Percentiles rank a stretch among this genome's conserved stretches.
These are phyloP conservation scores for Lagenidium giganteum DNA, from an alignment of 352 stramenopile genomes.

Conservation along the genomic window DNA sequence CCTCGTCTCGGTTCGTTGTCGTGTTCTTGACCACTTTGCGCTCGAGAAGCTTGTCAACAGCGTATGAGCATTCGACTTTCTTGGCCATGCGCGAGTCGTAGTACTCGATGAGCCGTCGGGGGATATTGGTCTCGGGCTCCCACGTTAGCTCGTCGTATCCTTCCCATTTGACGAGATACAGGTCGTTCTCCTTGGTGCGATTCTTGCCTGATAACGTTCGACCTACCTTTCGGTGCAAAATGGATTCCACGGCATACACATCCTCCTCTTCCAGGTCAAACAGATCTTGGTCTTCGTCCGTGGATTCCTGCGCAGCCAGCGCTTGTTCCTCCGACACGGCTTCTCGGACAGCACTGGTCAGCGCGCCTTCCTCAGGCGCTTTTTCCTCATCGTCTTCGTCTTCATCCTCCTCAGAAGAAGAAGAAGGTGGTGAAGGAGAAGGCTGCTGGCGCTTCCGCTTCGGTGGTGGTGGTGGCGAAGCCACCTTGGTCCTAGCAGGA, in stretches of 20 bases:
- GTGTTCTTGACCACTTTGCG: conserved; percentile 54
- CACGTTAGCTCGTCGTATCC: conserved; percentile 77
- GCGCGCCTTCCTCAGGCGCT: conserved; percentile 14
- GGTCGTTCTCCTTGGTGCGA: conserved; percentile 49
- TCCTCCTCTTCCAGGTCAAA: conserved; percentile 76
- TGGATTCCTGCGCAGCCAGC: too few relatives aligned
- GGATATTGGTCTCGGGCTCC: conserved; percentile 70
- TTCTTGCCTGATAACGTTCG: conserved; percentile 28
- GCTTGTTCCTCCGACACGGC: background rate
- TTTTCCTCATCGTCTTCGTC: conserved; percentile 22
- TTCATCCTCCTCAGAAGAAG: conserved; percentile 25
- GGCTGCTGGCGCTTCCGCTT: too few relatives aligned
- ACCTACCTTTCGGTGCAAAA: conserved; percentile 62
- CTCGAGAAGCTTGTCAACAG: conserved; percentile 49
- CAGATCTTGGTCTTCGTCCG: conserved; percentile 53
- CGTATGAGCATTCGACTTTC: conserved; percentile 42
- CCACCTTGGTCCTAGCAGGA: too few relatives aligned
- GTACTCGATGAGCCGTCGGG: conserved; percentile 48
- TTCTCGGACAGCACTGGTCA: conserved; percentile 3
- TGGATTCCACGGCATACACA: conserved; percentile 67
- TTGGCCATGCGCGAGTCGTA: conserved; percentile 43
- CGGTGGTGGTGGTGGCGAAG: too few relatives aligned
- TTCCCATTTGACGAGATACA: conserved; percentile 79
- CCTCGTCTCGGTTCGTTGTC: conserved; percentile 40
- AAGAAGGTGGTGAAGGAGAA: too few relatives aligned